These are phyloP conservation scores for Malassezia globosa DNA, from an alignment of 1,284 basidiomycete genomes.

Conservation along the genomic window DNA sequence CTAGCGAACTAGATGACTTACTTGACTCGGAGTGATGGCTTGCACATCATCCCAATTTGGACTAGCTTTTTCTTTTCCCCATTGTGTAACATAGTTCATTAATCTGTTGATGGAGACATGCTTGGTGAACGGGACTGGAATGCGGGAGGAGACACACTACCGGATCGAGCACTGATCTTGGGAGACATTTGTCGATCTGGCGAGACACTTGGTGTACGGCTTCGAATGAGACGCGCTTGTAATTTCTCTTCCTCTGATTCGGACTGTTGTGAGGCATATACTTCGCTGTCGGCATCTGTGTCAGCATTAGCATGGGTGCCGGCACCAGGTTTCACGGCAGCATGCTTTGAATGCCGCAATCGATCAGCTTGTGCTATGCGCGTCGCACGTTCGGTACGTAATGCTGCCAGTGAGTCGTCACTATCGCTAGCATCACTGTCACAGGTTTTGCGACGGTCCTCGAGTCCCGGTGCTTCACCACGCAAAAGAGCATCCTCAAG, in stretches of 20 bases:
- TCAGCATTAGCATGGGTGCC: background rate
- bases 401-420: constrained; percentile 10
- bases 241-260: constrained; percentile 13
- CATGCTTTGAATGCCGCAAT: background rate
- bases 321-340: background rate
- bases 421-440: constrained; percentile 1
- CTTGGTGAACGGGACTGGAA: constrained; percentile 8
- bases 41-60: too few relatives aligned
- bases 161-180: too few relatives aligned
- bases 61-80: too few relatives aligned
- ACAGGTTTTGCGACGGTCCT: background rate
- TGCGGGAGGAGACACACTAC: too few relatives aligned
- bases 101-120: background rate
- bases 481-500: constrained; percentile 64
- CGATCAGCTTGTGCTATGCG: constrained; percentile 7
- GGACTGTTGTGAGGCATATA: constrained; percentile 12
- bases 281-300: background rate
- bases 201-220: background rate
- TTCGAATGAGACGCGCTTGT: constrained; percentile 5
- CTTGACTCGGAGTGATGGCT: constrained; percentile 13
- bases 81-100: constrained; percentile 1
- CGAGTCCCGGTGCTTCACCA: constrained; percentile 9
- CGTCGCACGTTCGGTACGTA: background rate
- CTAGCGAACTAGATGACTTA: constrained; percentile 13
- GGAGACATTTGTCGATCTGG: too few relatives aligned